Evolutionary conservation across 176 grass and related monocot genomes (phyloP), one percentile per base, ranked within the genome.

Genomic region (Ensete ventricosum): DNA sequence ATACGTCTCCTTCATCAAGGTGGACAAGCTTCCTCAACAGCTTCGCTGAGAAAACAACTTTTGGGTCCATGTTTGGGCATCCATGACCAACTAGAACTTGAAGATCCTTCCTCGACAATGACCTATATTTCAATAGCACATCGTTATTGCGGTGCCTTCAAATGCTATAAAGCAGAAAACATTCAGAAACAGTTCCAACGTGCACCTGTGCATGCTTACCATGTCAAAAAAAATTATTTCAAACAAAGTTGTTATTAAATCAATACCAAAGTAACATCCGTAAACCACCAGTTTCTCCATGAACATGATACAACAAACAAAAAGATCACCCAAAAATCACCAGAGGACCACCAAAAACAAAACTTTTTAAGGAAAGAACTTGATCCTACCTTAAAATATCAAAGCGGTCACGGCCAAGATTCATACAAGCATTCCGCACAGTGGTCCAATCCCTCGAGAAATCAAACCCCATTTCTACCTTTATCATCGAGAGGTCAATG

Each of bases 1-100:
- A 86, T 90, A 97, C 94, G 83, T 97, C 94, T 57, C 94, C 94
- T 83, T 97, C 94, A 62, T 97, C 90, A 79, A 97, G 85, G 77
- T 97, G 90, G 20, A 97, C 94, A 57, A 87, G 82, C 81, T 97
- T 97, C 75, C 90, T 87, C 81, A 93, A 88, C 52, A 97, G 66
- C 78, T 97, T 97, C 57, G 94, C 90, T 58, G 94, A 97, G 83
- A 97, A 97, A 65, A 97, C 79, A 19, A 87, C 90, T 82, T 88
- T 97, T 19, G 80, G 79, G 62, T 90, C 83, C 90, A 89, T 76
- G 78, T 75, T 91, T 26, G 90, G 94, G 82, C 94, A 97, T 48
- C 94, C 94, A 82, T 93, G 88, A 26, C 85, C 90, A 17, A 97
- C 87, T 69, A 97, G 81, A 86, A 90, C 77, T 75, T 97, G 89